phyloP scores from a whole-genome alignment of 139 green algal species.

The Haematococcus lacustris region DNA sequence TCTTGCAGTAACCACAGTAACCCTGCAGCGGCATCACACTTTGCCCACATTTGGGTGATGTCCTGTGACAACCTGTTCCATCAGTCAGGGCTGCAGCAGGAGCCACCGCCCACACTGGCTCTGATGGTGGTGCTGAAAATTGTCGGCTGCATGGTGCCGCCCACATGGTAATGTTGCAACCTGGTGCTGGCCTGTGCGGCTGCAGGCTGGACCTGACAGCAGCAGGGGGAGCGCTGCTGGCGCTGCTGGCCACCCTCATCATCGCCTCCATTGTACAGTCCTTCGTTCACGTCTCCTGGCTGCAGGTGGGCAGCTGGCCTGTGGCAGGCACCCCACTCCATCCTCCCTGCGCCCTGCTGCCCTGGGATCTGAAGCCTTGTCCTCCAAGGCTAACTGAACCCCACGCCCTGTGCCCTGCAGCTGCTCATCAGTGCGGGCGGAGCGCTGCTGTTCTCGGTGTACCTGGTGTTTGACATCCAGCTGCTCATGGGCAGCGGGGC shows the following conservation, averaged over 20 bases:
- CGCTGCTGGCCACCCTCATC: conserved; percentile 7
- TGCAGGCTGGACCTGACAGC: conserved; percentile 20
- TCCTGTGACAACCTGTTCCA: too few species aligned
- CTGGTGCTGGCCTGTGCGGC: not conserved
- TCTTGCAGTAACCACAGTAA: too few species aligned
- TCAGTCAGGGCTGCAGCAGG: too few species aligned
- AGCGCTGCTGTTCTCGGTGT: conserved; percentile 19
- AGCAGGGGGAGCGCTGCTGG: conserved; percentile 9
- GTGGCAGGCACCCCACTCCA: too few species aligned
- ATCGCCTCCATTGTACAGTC: conserved; percentile 14
- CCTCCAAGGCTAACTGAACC: not conserved
- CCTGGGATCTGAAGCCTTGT: not conserved
- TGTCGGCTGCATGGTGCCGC: conserved; percentile 5
- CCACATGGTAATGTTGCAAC: too few species aligned
- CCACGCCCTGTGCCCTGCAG: not conserved
- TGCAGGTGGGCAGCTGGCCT: conserved; percentile 5
- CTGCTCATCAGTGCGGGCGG: not conserved
- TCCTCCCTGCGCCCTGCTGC: not conserved
- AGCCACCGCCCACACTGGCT: too few species aligned
- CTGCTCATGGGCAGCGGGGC: conserved; percentile 12
- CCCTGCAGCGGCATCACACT: too few species aligned
- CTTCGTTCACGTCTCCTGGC: conserved; percentile 10
- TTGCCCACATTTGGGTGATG: too few species aligned
- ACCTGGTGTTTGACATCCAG: conserved; percentile 30
- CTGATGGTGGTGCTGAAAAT: conserved; percentile 11